Conservation (phyloP, 805 yeast genomes). For the Sugiyamaella americana region DNA sequence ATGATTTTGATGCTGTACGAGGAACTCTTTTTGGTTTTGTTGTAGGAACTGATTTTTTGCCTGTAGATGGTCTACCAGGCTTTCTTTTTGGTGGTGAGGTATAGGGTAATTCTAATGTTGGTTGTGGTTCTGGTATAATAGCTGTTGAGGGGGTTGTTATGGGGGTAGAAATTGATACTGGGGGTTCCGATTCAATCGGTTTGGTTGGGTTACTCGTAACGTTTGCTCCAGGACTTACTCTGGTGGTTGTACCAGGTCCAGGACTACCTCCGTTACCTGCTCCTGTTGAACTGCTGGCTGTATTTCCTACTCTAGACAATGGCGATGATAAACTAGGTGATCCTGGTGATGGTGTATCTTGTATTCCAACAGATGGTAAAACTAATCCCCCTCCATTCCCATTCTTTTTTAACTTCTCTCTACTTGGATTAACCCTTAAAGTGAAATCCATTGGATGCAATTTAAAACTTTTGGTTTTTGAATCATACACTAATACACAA, state of each 20-base stretch:
- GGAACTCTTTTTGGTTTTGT: background rate
- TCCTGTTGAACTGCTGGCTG: background rate
- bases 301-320: background rate
- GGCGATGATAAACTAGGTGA: conserved; percentile 11
- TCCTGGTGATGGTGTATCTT: conserved; percentile 4
- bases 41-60: background rate
- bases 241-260: background rate
- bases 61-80: background rate
- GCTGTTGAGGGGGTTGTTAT: background rate
- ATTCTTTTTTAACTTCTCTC: conserved; percentile 17
- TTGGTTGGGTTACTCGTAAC: too few relatives aligned
- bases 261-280: background rate
- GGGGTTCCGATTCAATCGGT: too few relatives aligned
- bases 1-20: conserved; percentile 11
- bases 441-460: conserved; percentile 22
- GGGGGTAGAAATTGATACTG: background rate
- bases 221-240: background rate
- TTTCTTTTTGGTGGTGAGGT: conserved; percentile 2
- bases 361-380: conserved; percentile 6
- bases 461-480: conserved; percentile 35
- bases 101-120: background rate
- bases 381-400: conserved; percentile 1
- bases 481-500: conserved; percentile 76
- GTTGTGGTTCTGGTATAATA: background rate
- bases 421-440: conserved; percentile 18